Evolutionary conservation across 371 early-diverging fungal species (phyloP).

Genomic region (Fennellomyces sp.): DNA sequence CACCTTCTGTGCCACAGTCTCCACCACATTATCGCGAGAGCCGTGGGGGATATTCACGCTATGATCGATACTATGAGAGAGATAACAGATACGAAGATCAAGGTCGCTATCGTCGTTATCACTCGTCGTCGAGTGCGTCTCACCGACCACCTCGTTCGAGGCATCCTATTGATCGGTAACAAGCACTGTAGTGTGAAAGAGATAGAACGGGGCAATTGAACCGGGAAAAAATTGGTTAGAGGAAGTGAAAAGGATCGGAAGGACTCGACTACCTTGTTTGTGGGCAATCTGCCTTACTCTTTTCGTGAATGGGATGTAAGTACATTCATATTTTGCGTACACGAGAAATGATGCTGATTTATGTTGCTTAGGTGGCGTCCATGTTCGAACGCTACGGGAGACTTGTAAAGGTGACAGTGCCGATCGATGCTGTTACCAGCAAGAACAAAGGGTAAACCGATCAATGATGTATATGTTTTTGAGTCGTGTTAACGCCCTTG

Average conservation of each 20-base stretch:
- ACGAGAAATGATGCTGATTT: too few species aligned
- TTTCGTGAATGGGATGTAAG: constrained; percentile 71
- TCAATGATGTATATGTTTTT: background rate
- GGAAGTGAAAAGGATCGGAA: constrained; percentile 72
- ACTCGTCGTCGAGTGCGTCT: constrained; percentile 25
- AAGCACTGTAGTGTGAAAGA: background rate
- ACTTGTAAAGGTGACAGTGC: constrained; percentile 68
- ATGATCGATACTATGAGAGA: constrained; percentile 29
- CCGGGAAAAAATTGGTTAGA: background rate
- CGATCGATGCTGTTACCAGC: constrained; percentile 69
- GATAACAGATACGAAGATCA: constrained; percentile 25
- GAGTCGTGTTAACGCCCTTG: background rate
- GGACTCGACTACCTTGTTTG: constrained; percentile 67
- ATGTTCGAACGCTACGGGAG: constrained; percentile 80
- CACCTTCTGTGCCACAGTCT: background rate
- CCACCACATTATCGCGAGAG: background rate
- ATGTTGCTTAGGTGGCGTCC: constrained; percentile 38
- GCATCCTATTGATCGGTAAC: constrained; percentile 60
- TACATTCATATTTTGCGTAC: background rate
- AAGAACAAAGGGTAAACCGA: constrained; percentile 78
- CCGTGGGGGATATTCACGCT: constrained; percentile 32
- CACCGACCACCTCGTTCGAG: constrained; percentile 45
- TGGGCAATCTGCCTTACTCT: constrained; percentile 83
- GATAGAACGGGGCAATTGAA: background rate
- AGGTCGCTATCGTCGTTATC: constrained; percentile 37